These are phyloP conservation scores for Echium plantagineum DNA, from an alignment of 257 asterid genomes.

Conservation along the genomic window DNA sequence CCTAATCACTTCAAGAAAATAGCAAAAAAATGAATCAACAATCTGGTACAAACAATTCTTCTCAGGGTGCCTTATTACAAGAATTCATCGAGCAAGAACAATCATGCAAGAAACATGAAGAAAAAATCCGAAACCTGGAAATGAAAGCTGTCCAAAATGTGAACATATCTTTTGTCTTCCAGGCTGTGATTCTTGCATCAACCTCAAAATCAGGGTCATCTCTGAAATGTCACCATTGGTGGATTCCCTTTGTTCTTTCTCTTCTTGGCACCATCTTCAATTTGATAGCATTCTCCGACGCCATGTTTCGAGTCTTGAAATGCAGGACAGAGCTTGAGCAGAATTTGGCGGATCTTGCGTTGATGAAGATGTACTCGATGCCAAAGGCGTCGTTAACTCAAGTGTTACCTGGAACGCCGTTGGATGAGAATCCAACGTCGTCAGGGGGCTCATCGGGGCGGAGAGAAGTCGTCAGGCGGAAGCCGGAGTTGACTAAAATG, in stretches of 20 bases:
- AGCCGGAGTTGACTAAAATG: slow-evolving; percentile 7
- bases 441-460: slow-evolving; percentile 12
- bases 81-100: slow-evolving; percentile 22
- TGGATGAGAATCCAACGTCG: slow-evolving; percentile 3
- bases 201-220: slow-evolving; percentile 14
- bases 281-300: slow-evolving; percentile 14
- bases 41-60: slow-evolving; percentile 3
- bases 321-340: slow-evolving; percentile 39
- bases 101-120: slow-evolving; percentile 27
- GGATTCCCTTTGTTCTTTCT: slow-evolving; percentile 41
- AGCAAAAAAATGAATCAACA: slow-evolving; percentile 15
- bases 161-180: slow-evolving; percentile 41
- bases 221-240: slow-evolving; percentile 29
- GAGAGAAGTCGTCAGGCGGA: slow-evolving; percentile 24
- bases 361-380: slow-evolving; percentile 23
- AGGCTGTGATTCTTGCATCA: slow-evolving; percentile 40
- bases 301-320: slow-evolving; percentile 16
- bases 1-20: background rate
- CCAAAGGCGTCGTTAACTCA: slow-evolving; percentile 17
- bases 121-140: slow-evolving; percentile 26
- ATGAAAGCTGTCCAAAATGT: slow-evolving; percentile 35
- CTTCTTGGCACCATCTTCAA: slow-evolving; percentile 32
- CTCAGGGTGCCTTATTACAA: slow-evolving; percentile 13
- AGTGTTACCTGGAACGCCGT: slow-evolving; percentile 24
- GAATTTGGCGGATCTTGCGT: slow-evolving; percentile 16